These are phyloP conservation scores for Chaetomium olivaceum DNA, from an alignment of 2,329 filamentous ascomycete species.

Conservation along the genomic window DNA sequence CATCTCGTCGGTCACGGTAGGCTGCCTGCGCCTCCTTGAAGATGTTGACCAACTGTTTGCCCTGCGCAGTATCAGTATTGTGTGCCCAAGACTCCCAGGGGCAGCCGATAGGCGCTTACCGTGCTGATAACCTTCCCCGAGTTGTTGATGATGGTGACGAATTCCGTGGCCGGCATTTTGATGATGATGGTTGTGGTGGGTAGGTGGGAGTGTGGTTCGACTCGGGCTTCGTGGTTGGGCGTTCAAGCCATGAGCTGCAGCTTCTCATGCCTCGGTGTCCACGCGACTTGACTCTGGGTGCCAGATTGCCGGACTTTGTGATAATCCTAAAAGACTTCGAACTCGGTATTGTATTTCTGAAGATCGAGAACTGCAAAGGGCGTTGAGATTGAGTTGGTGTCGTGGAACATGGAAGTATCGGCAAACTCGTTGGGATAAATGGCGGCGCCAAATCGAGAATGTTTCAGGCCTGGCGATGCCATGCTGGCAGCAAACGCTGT, in stretches of 20 bases:
- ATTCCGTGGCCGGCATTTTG: conserved; percentile 52
- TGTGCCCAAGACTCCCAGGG: background rate
- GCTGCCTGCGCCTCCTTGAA: conserved; percentile 90
- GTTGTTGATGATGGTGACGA: conserved; percentile 85
- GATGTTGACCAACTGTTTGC: conserved; percentile 84
- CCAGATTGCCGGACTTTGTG: background rate
- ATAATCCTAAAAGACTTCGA: background rate
- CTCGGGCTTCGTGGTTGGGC: background rate
- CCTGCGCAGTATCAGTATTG: conserved; percentile 51
- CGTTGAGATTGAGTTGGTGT: background rate
- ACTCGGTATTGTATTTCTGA: background rate
- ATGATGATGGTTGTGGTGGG: background rate
- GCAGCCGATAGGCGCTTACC: conserved; percentile 46
- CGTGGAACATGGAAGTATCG: background rate
- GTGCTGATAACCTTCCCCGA: conserved; percentile 90
- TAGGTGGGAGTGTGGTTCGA: background rate
- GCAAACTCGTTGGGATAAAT: conserved; percentile 15
- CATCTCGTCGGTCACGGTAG: conserved; percentile 84
- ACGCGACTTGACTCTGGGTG: background rate
- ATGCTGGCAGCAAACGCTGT: conserved; percentile 16
- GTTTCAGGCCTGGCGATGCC: conserved; percentile 27
- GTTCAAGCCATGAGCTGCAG: conserved; percentile 4
- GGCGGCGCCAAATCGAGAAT: conserved; percentile 8
- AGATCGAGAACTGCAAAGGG: background rate
- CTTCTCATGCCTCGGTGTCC: conserved; percentile 5